Evolutionary conservation across 768 basidiomycete species (phyloP).

Genomic region (Xerocomellus intermedius): DNA sequence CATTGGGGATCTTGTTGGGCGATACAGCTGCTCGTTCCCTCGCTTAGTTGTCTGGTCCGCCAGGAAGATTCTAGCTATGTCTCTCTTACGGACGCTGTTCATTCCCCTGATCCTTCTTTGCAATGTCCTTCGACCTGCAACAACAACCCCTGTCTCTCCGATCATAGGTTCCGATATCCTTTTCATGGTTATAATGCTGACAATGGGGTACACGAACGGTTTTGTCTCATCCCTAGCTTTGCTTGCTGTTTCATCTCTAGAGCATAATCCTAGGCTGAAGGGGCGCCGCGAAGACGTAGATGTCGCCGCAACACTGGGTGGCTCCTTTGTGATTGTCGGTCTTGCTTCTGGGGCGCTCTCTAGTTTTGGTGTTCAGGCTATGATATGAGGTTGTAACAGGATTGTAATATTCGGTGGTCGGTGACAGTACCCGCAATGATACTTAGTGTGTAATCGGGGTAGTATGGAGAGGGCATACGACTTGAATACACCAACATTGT

Average conservation of each 20-base stretch:
- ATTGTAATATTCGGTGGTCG: background rate
- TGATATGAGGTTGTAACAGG: too few relatives aligned
- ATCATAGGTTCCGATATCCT: conserved; percentile 73
- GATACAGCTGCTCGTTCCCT: too few relatives aligned
- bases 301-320: conserved; percentile 74
- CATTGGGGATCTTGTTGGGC: too few relatives aligned
- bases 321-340: conserved; percentile 76
- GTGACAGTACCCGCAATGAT: background rate
- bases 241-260: conserved; percentile 72
- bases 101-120: too few relatives aligned
- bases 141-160: conserved; percentile 22
- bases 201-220: conserved; percentile 75
- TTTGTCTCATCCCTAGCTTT: conserved; percentile 74
- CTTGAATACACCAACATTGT: background rate
- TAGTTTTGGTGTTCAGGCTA: conserved; percentile 75
- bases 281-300: conserved; percentile 76
- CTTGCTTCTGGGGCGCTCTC: conserved; percentile 69
- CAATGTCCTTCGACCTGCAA: conserved; percentile 61
- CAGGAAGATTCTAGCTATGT: conserved; percentile 1
- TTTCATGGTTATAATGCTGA: conserved; percentile 69
- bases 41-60: too few relatives aligned
- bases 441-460: too few relatives aligned
- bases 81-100: too few relatives aligned
- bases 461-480: background rate
- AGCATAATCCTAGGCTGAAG: conserved; percentile 45